Evolutionary conservation across 2,329 filamentous ascomycete species (phyloP).

Genomic region (Ascochyta koolunga): DNA sequence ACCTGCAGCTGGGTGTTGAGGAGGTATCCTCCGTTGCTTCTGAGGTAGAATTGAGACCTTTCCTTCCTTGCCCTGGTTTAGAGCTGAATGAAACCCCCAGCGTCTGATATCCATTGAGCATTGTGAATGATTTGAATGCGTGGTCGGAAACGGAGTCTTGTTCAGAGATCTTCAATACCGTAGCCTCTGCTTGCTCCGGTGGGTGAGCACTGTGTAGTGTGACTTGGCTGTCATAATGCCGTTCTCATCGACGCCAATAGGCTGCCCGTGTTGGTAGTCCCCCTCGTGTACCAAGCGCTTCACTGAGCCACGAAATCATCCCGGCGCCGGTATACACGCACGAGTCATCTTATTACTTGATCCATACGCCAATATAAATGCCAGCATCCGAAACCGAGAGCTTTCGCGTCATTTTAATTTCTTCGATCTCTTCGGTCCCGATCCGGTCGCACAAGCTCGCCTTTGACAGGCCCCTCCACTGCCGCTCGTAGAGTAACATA

Average conservation of each 20-base stretch:
- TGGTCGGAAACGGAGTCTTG: background rate
- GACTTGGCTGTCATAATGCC: background rate
- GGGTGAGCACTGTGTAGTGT: too few relatives aligned
- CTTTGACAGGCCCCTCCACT: too few relatives aligned
- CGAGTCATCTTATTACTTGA: too few relatives aligned
- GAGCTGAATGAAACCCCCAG: background rate
- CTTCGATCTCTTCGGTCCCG: too few relatives aligned
- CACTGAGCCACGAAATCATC: constrained; percentile 1
- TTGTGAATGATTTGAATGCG: background rate
- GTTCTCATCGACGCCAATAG: background rate
- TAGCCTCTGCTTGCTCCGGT: too few relatives aligned
- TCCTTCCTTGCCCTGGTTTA: background rate
- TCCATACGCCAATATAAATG: too few relatives aligned
- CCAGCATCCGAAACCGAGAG: too few relatives aligned
- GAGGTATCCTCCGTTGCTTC: background rate
- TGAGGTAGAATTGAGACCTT: background rate
- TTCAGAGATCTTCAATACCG: too few relatives aligned
- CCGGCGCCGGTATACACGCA: background rate
- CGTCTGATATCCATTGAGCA: background rate
- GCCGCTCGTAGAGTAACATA: too few relatives aligned
- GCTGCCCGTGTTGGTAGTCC: background rate
- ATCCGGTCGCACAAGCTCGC: too few relatives aligned
- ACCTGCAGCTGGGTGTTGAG: background rate
- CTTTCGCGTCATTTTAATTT: too few relatives aligned
- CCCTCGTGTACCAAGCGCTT: background rate